Evolutionary conservation across 169 alveolate genomes (phyloP), one percentile per base, ranked within the genome.

Genomic region (Plasmodium sp.): DNA sequence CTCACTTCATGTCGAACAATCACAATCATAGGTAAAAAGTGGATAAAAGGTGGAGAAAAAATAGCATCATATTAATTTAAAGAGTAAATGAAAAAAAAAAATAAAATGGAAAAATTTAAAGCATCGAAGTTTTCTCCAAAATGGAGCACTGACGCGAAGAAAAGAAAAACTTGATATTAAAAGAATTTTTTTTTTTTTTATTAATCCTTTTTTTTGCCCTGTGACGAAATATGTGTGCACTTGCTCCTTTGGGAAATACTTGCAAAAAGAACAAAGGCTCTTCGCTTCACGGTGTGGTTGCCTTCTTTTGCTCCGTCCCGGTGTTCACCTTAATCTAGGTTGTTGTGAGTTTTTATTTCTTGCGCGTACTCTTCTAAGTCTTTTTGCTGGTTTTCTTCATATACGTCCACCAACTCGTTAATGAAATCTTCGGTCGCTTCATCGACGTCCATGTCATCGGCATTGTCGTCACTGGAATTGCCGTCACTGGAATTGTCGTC

Each of bases 361-460:
- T 85, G 58, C 27, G n/a, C 80, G 5, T 85, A 7, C 27, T 73
- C 54, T 18, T 85, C 81, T 31, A 85, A 85, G 18, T 48, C 39
- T 18, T 74, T 77, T 18, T 48, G 45, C 3, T 74, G 84, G 16
- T 74, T 48, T 10, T 54, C 79, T 75, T 85, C 93, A 34, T 85
- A 85, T 27, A 34, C 85, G 14, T 85, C 85, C 16, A 77, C 67
- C 79, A 85, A 75, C 14, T 85, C 93, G 33, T 85, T 36, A 56
- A 77, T 84, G 79, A 85, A 85, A 3, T 74, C 56, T 45, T 85
- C 93, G 12, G 84, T 75, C 75, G 54, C 85, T 67, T 85, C 81
- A 51, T 74, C 67, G 10, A 34, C 36, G 27, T 18, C 36, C 18
- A 22, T 22, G 27, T 22, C 27, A 22, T 22, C 27, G 27, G 27